Conservation (phyloP, 352 stramenopile genomes). For the Pythium diclinum region DNA sequence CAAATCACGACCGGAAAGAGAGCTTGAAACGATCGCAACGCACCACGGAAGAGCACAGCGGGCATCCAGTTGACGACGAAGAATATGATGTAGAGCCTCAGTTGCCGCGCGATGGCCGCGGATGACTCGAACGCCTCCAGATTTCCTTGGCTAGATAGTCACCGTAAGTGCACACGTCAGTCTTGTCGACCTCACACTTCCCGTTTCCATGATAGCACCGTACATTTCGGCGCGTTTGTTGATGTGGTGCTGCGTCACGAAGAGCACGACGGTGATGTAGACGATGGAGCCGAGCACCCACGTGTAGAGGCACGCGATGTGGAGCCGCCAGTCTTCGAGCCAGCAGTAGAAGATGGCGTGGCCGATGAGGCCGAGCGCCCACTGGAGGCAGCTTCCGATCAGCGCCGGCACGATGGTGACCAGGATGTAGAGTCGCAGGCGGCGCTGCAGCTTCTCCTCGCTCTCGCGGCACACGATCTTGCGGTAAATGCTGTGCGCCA, state of each 20-base stretch:
- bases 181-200: background rate
- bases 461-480: slow-evolving; percentile 68
- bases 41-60: slow-evolving; percentile 58
- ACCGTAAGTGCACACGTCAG: background rate
- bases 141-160: slow-evolving; percentile 41
- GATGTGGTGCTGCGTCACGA: slow-evolving; percentile 61
- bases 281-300: slow-evolving; percentile 60
- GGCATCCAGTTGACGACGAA: slow-evolving; percentile 74
- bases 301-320: slow-evolving; percentile 61
- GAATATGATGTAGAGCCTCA: slow-evolving; percentile 66
- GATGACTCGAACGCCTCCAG: slow-evolving; percentile 67
- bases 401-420: slow-evolving; percentile 46
- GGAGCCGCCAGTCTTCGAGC: slow-evolving; percentile 42
- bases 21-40: slow-evolving; percentile 12
- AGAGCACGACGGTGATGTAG: slow-evolving; percentile 66
- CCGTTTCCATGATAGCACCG: background rate
- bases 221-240: slow-evolving; percentile 31
- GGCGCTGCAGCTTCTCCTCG: slow-evolving; percentile 52
- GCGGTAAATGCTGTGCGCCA: slow-evolving; percentile 71
- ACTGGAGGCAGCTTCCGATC: slow-evolving; percentile 33
- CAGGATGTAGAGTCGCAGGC: slow-evolving; percentile 58
- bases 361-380: slow-evolving; percentile 21
- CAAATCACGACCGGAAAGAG: no score
- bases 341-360: slow-evolving; percentile 80
- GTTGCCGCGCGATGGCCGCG: slow-evolving; percentile 51